phyloP scores from a whole-genome alignment of 2,329 filamentous ascomycete genomes.

The Penicillium sp. region DNA sequence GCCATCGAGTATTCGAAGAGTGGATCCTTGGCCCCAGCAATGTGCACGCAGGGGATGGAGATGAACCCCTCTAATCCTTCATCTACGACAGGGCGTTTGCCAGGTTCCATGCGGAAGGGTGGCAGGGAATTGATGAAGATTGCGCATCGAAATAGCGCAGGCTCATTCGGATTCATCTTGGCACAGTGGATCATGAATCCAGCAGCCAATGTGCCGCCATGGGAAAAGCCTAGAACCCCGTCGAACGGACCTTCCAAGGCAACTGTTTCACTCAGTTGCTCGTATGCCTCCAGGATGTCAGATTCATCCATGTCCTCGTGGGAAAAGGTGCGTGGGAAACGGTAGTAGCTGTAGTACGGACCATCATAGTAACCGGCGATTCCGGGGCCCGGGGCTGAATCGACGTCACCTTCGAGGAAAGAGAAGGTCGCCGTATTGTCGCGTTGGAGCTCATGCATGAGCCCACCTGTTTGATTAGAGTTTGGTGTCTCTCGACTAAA shows the following conservation, averaged over 20 bases:
- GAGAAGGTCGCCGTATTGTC: conserved; percentile 32
- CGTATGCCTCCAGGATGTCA: conserved; percentile 26
- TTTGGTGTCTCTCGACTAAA: neutral
- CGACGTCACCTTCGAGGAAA: conserved; percentile 31
- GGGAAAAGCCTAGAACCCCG: conserved; percentile 36
- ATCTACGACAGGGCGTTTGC: conserved; percentile 20
- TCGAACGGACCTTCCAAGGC: conserved; percentile 26
- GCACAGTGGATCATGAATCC: conserved; percentile 30
- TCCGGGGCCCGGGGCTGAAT: conserved; percentile 28
- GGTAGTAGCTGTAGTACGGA: conserved; percentile 35
- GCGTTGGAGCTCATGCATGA: conserved; percentile 26
- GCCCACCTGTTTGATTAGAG: conserved; percentile 17
- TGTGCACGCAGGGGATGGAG: conserved; percentile 25
- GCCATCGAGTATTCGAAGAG: conserved; percentile 25
- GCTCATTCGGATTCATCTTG: conserved; percentile 19
- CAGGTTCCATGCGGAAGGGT: conserved; percentile 31
- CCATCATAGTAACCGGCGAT: conserved; percentile 31
- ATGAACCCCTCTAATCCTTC: conserved; percentile 26
- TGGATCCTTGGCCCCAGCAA: conserved; percentile 25
- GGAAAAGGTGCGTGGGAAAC: conserved; percentile 26
- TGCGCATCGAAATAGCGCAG: conserved; percentile 31
- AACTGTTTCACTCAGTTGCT: conserved; percentile 27
- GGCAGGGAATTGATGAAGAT: conserved; percentile 33
- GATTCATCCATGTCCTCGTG: conserved; percentile 21
- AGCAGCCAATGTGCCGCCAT: conserved; percentile 34